Percentiles rank a stretch among this genome's conserved stretches.
phyloP scores from a whole-genome alignment of 768 basidiomycete species.

The Rhodotorula paludigena region DNA sequence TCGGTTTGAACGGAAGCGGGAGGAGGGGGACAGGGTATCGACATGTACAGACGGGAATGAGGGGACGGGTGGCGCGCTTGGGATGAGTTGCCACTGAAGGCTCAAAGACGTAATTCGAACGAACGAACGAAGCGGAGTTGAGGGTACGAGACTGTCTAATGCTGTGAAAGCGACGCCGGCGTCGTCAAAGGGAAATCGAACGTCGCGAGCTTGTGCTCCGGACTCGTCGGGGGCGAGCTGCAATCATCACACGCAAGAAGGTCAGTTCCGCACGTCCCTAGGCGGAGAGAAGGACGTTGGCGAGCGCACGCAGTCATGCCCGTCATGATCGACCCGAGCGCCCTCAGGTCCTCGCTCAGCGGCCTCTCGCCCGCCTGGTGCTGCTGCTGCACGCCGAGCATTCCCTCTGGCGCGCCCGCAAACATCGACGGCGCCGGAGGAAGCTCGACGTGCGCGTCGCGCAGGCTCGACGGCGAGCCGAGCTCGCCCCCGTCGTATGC shows the following conservation, averaged over 20 bases:
- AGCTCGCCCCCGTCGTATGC: not conserved
- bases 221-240: not conserved
- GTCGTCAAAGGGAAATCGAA: no score
- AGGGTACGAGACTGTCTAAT: no score
- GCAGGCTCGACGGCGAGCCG: not conserved
- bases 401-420: not conserved
- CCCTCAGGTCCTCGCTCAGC: slow-evolving; percentile 5
- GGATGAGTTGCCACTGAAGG: no score
- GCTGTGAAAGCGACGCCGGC: no score
- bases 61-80: no score
- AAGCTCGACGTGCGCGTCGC: not conserved
- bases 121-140: no score
- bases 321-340: slow-evolving; percentile 18
- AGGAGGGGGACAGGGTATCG: no score
- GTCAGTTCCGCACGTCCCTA: not conserved
- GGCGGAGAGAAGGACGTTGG: not conserved
- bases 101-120: no score
- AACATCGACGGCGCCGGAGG: not conserved
- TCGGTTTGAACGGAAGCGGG: no score
- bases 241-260: not conserved
- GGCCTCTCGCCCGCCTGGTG: not conserved
- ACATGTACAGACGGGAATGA: no score
- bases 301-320: not conserved
- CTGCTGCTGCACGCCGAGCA: no score
- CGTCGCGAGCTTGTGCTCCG: no score